Evolutionary conservation across 2,329 filamentous ascomycete species (phyloP), one percentile per base, ranked within the genome.

Genomic region (Coniochaeta pulveracea): DNA sequence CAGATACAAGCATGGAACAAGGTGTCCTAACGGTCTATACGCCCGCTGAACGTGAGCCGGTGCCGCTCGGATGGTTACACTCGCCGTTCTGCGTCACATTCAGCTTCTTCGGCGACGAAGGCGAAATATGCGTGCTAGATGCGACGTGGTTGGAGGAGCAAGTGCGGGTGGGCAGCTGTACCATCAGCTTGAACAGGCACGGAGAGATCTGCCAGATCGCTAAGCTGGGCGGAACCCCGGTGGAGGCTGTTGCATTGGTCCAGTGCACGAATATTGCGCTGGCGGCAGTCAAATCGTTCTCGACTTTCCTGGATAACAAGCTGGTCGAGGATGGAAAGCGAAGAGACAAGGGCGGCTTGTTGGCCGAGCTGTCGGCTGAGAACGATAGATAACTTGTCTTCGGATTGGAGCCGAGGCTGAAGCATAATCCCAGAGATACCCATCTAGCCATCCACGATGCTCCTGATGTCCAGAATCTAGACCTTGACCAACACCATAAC

Each of bases 11-110:
- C 45, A 83, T 95, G 21, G 80, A 86, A 47, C 85, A 85, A 37
- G 86, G 88, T 47, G 72, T 76, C 19, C 72, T 95, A 42, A 93
- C 82, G 2, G 75, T 96, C 26, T 93, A 89, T 59, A 83, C 80
- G 2, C 58, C 81, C 3, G 76, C 82, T 10, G 89, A 98, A 62
- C 72, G 91, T 41, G 88, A 94, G 42, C 89, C 89, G 0, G 85
- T 95, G 28, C 79, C 85, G 29, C 66, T 98, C 40, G 86, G 84
- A 47, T 85, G 94, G 64, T 72, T 95, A 43, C 91, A 96, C 58
- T 82, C 85, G 45, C 91, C 91, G 1, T 80, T 95, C 35, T 93
- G 88, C 51, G 69, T 95, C 28, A 93, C 86, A 0, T 93, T 93
- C 57, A 84, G 77, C 47, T 89, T 86, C 51, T 95, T 82, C 56